A percentile compares a stretch with the other conserved stretches of the same genome.
phyloP scores from a whole-genome alignment of 2,329 filamentous ascomycete genomes.

The Fusarium scirpi region DNA sequence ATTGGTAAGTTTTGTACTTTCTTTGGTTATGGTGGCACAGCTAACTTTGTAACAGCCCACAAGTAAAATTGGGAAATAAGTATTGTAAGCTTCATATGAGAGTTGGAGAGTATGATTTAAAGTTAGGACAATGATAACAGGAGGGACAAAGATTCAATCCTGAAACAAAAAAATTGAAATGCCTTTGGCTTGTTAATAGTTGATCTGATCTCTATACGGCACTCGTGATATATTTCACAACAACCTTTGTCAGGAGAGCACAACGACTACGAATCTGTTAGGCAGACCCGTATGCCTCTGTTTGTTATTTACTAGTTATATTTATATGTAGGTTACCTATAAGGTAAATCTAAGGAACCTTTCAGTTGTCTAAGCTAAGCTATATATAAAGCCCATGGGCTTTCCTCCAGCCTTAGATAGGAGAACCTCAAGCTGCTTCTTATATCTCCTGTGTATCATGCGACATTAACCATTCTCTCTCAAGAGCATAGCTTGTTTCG shows the following conservation, averaged over 20 bases:
- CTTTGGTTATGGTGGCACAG: not conserved
- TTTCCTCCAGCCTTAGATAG: not conserved
- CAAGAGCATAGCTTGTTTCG: not conserved
- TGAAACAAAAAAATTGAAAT: constrained; percentile 29
- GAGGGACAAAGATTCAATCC: constrained; percentile 13
- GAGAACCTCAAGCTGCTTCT: not conserved
- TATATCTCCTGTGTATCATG: not conserved
- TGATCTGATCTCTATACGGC: not conserved
- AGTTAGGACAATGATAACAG: constrained; percentile 45
- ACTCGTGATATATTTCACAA: too few species aligned
- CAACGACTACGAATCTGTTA: not conserved
- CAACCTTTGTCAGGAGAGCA: not conserved
- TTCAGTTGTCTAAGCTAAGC: not conserved
- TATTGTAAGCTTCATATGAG: constrained; percentile 10
- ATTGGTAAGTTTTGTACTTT: constrained; percentile 39
- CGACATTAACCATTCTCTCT: not conserved
- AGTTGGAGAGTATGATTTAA: constrained; percentile 23
- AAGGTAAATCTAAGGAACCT: not conserved
- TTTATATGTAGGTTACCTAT: not conserved
- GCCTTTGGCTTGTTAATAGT: constrained; percentile 22
- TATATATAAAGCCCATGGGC: not conserved
- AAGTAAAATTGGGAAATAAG: constrained; percentile 38
- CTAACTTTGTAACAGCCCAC: constrained; percentile 40
- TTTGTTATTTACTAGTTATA: not conserved
- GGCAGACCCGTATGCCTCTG: not conserved